These are phyloP conservation scores for Sporothrix curviconia DNA, from an alignment of 2,329 filamentous ascomycete species.

Conservation along the genomic window DNA sequence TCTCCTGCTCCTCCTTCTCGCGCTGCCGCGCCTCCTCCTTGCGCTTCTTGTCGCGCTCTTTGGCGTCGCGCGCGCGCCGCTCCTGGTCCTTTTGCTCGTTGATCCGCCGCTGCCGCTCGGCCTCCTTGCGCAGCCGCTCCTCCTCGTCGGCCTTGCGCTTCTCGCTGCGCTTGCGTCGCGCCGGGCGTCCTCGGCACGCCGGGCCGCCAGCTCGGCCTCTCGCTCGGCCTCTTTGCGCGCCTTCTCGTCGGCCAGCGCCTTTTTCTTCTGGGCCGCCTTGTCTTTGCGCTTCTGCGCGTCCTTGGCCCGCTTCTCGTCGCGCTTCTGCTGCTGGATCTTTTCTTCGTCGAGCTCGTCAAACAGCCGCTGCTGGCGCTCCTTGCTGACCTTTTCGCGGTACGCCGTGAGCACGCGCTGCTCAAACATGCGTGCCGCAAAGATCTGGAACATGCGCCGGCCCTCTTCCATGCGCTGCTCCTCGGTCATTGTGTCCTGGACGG, in stretches of 20 bases:
- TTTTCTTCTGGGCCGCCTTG: constrained; percentile 83
- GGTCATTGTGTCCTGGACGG: constrained; percentile 80
- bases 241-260: constrained; percentile 84
- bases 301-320: constrained; percentile 86
- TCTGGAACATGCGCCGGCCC: constrained; percentile 97
- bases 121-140: constrained; percentile 84
- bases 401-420: constrained; percentile 93
- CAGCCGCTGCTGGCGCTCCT: constrained; percentile 83
- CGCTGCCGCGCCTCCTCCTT: constrained; percentile 73
- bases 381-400: constrained; percentile 95
- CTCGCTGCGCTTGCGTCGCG: constrained; percentile 65
- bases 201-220: constrained; percentile 75
- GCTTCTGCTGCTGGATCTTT: constrained; percentile 64
- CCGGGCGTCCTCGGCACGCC: constrained; percentile 68
- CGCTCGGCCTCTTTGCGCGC: constrained; percentile 82
- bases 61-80: constrained; percentile 72
- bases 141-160: constrained; percentile 73
- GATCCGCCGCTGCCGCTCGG: constrained; percentile 70
- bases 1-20: constrained; percentile 55
- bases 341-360: constrained; percentile 90
- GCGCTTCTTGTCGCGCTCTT: constrained; percentile 74
- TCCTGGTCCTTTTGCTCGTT: constrained; percentile 84
- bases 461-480: constrained; percentile 99
- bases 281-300: constrained; percentile 95
- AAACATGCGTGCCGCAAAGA: constrained; percentile 98